These are phyloP conservation scores for Phycomyces nitens DNA, from an alignment of 192 early-diverging fungal species.

Conservation along the genomic window DNA sequence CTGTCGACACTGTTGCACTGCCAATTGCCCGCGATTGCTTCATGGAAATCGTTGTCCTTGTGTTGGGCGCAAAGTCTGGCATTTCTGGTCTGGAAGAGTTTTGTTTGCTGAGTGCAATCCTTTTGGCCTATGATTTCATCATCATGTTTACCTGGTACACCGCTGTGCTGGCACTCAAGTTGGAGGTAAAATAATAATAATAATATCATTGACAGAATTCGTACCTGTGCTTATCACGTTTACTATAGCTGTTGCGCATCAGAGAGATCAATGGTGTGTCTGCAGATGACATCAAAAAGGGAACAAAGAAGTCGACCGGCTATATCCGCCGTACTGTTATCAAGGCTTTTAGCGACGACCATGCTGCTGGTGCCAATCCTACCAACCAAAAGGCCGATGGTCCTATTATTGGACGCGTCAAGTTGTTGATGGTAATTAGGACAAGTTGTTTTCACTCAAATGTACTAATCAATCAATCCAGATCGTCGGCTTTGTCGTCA, in stretches of 20 bases:
- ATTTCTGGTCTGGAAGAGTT: constrained; percentile 77
- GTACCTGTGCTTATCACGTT: no score
- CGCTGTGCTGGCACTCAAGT: constrained; percentile 81
- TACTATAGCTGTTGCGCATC: constrained; percentile 41
- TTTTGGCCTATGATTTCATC: constrained; percentile 77
- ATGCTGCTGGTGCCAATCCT: constrained; percentile 30
- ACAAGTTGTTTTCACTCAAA: no score
- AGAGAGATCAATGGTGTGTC: constrained; percentile 34
- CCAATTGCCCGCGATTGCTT: constrained; percentile 72
- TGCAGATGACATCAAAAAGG: neutral
- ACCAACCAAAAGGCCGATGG: constrained; percentile 37
- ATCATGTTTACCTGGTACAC: constrained; percentile 85
- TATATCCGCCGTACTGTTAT: constrained; percentile 55
- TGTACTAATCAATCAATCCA: no score
- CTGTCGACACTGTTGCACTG: constrained; percentile 61
- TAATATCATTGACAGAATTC: no score
- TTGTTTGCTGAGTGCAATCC: constrained; percentile 74
- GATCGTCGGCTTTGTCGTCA: constrained; percentile 60
- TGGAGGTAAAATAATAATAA: constrained; percentile 81
- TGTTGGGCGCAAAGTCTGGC: constrained; percentile 71
- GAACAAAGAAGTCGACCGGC: constrained; percentile 31
- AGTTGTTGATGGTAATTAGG: constrained; percentile 51
- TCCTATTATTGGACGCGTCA: constrained; percentile 54
- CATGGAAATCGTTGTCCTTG: constrained; percentile 79
- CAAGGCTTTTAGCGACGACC: constrained; percentile 53